These are phyloP conservation scores for Colletotrichum abscissum DNA, from an alignment of 2,329 filamentous ascomycete genomes.

Conservation along the genomic window DNA sequence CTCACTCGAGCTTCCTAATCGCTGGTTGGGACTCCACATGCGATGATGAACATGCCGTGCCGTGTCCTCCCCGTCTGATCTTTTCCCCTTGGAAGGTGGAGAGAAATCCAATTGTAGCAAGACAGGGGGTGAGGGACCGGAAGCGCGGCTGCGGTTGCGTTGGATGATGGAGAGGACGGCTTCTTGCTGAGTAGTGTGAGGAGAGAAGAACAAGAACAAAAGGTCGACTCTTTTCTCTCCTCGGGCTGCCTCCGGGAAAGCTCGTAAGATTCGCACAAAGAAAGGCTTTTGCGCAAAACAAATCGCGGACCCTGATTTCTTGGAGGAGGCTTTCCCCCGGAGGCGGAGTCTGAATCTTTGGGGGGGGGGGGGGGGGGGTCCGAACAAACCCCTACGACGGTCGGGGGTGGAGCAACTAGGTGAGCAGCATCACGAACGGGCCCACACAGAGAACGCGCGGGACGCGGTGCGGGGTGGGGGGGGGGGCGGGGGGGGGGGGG, in stretches of 20 bases:
- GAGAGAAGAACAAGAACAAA: no score
- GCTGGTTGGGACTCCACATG: not conserved
- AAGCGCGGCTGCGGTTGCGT: not conserved
- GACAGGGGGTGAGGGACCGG: not conserved
- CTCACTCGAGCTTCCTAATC: not conserved
- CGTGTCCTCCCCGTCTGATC: constrained; percentile 12
- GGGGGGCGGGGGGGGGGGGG: not conserved
- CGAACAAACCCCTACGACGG: no score
- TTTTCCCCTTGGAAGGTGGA: not conserved
- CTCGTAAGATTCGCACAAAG: not conserved
- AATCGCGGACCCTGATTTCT: constrained; percentile 9
- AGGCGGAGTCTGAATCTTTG: not conserved
- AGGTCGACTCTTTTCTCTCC: no score
- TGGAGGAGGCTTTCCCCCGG: not conserved
- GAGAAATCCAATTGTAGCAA: not conserved
- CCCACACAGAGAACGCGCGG: no score
- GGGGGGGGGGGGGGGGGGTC: not conserved
- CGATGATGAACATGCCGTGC: not conserved
- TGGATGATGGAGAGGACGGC: not conserved
- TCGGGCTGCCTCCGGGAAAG: not conserved
- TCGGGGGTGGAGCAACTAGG: no score
- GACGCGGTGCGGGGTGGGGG: no score
- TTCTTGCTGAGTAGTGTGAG: no score
- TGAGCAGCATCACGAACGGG: no score
- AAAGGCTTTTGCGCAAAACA: not conserved